A percentile compares a stretch with the other conserved stretches of the same genome.
Evolutionary conservation across 1,284 basidiomycete species (phyloP).

Genomic region (Cystobasidiaceae sp.): DNA sequence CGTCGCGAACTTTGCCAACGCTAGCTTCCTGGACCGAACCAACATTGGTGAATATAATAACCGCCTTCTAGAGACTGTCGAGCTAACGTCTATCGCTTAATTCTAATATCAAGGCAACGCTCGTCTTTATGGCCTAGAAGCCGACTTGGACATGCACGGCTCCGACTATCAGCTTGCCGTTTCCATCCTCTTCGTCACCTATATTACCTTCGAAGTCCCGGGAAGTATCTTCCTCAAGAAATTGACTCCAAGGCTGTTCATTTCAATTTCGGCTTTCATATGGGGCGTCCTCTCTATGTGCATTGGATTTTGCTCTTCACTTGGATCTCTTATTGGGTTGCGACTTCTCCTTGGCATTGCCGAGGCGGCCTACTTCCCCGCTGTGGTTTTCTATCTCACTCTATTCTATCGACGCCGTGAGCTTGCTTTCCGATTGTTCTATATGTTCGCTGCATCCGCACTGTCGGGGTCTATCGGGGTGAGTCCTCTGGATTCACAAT

Average conservation of each 20-base stretch:
- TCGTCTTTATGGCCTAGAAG: background rate
- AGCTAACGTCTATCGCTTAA: no score
- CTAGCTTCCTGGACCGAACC: background rate
- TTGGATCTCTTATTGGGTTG: slow-evolving; percentile 40
- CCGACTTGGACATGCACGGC: background rate
- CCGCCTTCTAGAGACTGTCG: no score
- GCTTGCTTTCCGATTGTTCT: slow-evolving; percentile 40
- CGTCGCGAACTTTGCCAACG: no score
- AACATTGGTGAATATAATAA: background rate
- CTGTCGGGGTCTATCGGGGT: background rate
- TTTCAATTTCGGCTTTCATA: background rate
- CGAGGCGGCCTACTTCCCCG: slow-evolving; percentile 43
- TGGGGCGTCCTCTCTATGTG: background rate
- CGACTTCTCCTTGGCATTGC: slow-evolving; percentile 41
- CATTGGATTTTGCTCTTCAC: slow-evolving; percentile 7
- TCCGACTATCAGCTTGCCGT: slow-evolving; percentile 1
- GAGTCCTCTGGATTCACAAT: background rate
- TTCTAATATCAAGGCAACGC: no score
- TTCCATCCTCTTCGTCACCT: background rate
- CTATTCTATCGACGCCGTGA: slow-evolving; percentile 42
- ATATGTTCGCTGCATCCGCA: background rate
- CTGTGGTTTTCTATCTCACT: slow-evolving; percentile 39
- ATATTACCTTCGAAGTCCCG: background rate
- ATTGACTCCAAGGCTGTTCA: background rate
- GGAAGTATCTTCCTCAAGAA: background rate